phyloP scores from a whole-genome alignment of 2,329 filamentous ascomycete species.

The Venturia effusa region DNA sequence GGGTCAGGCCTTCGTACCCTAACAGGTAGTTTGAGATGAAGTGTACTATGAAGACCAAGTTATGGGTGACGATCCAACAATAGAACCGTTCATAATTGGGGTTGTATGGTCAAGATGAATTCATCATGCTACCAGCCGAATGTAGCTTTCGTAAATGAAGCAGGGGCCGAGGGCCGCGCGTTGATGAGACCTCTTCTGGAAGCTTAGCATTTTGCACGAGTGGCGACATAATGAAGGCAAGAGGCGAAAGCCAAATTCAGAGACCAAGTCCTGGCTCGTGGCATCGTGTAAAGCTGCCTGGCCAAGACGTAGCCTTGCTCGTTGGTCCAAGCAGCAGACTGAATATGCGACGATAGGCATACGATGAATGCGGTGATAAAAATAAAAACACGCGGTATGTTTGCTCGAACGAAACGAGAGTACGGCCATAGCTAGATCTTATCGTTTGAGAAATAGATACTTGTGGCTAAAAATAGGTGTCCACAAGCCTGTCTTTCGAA shows the following conservation, averaged over 20 bases:
- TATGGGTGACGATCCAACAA: background rate
- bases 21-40: conserved; percentile 4
- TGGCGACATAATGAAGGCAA: background rate
- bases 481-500: background rate
- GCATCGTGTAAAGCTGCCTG: background rate
- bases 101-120: background rate
- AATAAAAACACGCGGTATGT: background rate
- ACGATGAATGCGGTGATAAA: background rate
- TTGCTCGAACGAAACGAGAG: background rate
- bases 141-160: background rate
- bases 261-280: background rate
- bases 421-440: background rate
- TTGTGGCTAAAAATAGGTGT: background rate
- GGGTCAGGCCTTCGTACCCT: background rate
- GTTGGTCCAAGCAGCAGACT: background rate
- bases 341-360: background rate
- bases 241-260: background rate
- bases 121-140: background rate
- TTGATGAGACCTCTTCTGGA: background rate
- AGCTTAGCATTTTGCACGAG: background rate
- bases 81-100: conserved; percentile 1
- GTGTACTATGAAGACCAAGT: background rate
- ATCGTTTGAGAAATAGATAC: background rate
- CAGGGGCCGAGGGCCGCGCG: background rate
- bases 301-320: background rate